Evolutionary conservation across 495 filamentous ascomycete species (phyloP), one percentile per base, ranked within the genome.

Genomic region (Aspergillus nanangensis): DNA sequence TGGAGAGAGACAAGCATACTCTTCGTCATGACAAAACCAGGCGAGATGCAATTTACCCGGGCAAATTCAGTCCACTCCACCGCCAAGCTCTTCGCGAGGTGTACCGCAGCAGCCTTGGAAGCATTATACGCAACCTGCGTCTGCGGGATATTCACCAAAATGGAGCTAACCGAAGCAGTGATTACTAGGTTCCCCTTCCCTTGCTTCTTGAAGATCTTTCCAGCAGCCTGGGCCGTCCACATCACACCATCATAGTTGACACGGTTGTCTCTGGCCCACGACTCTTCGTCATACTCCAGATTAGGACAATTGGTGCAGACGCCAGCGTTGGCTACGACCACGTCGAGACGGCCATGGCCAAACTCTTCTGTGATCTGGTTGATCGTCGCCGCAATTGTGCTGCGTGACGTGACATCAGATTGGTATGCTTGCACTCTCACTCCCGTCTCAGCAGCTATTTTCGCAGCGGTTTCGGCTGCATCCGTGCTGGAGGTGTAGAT

Each of bases 1-100:
- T 90, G 92, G 44, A 69, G 64, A 15, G 84, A 84, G 51, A 93
- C n/a, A n/a, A n/a, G n/a, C n/a, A n/a, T n/a, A n/a, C n/a, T 85
- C 53, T 88, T 88, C 0, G 88, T 95, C 11, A 75, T 77, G 50
- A 94, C 92, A 60, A 92, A 96, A 3, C 90, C 90, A 1, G 90
- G 90, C 1, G 83, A 90, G 15, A 96, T 65, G 11, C 79, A 78
- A 64, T 96, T 96, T 29, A 76, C 84, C 14, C 90, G 77, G 8
- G 90, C 90, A 58, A 90, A 94, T 10, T 81, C 80, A 8, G 84
- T 78, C 88, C 88, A 94, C 60, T 96, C 90, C n/a, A 94, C 78
- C 1, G 89, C 87, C 9, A 96, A 72, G 15, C 82, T 84, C 58
- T 75, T 80, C 66, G 77, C 84, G 15, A 90, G 67, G 46, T 93